Percentiles rank a stretch among this genome's conserved stretches.
Evolutionary conservation across 371 early-diverging fungal genomes (phyloP).

Genomic region (Nosema muscidifuracis): DNA sequence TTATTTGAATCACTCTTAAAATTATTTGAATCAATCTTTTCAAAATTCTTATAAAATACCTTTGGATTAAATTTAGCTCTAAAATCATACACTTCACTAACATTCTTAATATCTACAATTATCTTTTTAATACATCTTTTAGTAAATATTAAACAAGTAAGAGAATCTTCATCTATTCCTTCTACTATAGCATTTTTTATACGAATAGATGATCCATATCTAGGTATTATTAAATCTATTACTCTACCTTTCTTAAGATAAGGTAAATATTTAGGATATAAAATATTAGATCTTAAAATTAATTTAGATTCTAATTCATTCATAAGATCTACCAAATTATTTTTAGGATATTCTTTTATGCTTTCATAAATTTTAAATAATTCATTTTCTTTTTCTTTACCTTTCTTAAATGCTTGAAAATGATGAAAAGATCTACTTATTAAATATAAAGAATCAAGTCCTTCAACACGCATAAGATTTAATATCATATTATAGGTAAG

Average conservation of each 20-base stretch:
- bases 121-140: constrained; percentile 12
- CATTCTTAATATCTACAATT: not conserved
- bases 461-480: constrained; percentile 91
- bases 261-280: not conserved
- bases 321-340: not conserved
- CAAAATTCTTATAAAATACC: constrained; percentile 45
- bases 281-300: constrained; percentile 15
- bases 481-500: constrained; percentile 97
- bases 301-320: constrained; percentile 10
- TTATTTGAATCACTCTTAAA: no score
- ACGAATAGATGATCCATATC: constrained; percentile 27
- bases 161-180: not conserved
- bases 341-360: constrained; percentile 5
- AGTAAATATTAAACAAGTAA: constrained; percentile 14
- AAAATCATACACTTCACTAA: constrained; percentile 38
- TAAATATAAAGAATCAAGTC: constrained; percentile 84
- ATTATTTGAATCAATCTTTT: constrained; percentile 20
- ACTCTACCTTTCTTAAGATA: constrained; percentile 45
- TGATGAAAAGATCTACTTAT: constrained; percentile 86
- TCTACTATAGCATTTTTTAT: constrained; percentile 43
- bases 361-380: constrained; percentile 18
- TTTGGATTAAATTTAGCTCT: constrained; percentile 35
- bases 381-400: constrained; percentile 35
- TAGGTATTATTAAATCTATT: constrained; percentile 42
- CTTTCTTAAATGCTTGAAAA: constrained; percentile 68